Base-by-base conservation (phyloP, 176 grass and related monocot genomes). In the Pontederia paniculata region DNA sequence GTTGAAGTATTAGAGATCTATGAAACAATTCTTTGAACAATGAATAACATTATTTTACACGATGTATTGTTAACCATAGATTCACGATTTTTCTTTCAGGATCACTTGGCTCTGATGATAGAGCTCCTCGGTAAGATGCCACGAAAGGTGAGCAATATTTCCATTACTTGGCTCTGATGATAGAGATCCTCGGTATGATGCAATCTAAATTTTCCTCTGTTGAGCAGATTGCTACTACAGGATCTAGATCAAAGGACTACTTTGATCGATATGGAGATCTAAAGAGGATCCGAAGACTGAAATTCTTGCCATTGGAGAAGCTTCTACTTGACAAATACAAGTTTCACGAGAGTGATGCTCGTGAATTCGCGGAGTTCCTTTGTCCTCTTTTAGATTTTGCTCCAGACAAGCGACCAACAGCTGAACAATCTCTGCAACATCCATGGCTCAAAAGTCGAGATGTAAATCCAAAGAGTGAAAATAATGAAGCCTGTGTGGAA, bases 71-170 rank as follows among this genome's bases (percentile, higher is more conserved):
- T 37, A n/a, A 37, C 28, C 28, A 37, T 37, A 37, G 28, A 6
- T 37, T 37, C 28, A 37, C 7, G 53, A 16, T 51, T 53, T 21
- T 41, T 74, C 66, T 37, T 65, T 8, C 67, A 89, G 90, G 90
- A 96, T 86, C 90, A 96, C 71, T 81, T 96, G 82, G 90, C 90
- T 78, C 70, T 89, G 65, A 96, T 96, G 90, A 96, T 96, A 85
- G 90, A 96, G 57, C 44, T 86, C 48, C 82, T 96, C 21, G 90
- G 90, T 41, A 96, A 96, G 73, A 81, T 96, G 64, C 85, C 82
- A 14, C 84, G 79, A 63, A 96, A 96, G 83, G 90, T 96, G 74
- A 37, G 44, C n/a, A 9, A 53, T 21, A 23, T 62, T 83, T 47
- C 46, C 20, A 3, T 17, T 15, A 17, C 48, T 12, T 6, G 21